Base-by-base conservation (phyloP, 441 rosid genomes). In the Corymbia calophylla region DNA sequence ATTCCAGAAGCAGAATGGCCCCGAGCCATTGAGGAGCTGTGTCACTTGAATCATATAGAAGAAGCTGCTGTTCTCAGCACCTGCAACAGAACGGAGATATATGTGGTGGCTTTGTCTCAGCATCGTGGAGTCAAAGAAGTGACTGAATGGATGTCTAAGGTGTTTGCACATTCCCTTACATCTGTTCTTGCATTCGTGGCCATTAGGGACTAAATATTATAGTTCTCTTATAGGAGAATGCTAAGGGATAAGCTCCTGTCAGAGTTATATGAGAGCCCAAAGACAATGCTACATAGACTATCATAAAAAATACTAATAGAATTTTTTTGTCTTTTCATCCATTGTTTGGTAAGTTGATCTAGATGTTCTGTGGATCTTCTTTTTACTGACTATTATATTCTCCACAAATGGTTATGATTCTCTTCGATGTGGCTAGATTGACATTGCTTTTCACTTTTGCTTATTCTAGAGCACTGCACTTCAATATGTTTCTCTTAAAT, bases 111-210 rank as follows among this genome's bases (percentile, higher is more conserved):
- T 68, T 92, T 98, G 9, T 98, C 99, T 87, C 99, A 96, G 92
- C 97, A 96, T 87, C 99, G 99, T 84, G 99, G 99, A 70, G 99
- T 97, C 92, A 97, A 95, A 94, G 99, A 97, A 94, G 99, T 98
- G 16, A 97, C 99, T n/a, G 99, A 96, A 88, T 98, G 99, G 99
- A 97, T 98, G 99, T 96, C 98, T 62, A 98, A 98, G 99, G 99
- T 97, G 60, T 85, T 87, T 80, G 53, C 73, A 89, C 92, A 44
- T 77, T 44, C 84, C n/a, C 84, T 12, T 44, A 25, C 44, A 29
- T 77, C n/a, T 6, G n/a, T 21, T 77, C 84, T 44, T 3, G 51
- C 84, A 77, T 21, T 19, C 10, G 6, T 77, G 51, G n/a, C n/a
- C 84, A 73, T 39, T 39, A 77, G 17, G 84, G 84, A 7, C 51